Base-by-base conservation (phyloP, 352 stramenopile species). In the Pythium monospermum region DNA sequence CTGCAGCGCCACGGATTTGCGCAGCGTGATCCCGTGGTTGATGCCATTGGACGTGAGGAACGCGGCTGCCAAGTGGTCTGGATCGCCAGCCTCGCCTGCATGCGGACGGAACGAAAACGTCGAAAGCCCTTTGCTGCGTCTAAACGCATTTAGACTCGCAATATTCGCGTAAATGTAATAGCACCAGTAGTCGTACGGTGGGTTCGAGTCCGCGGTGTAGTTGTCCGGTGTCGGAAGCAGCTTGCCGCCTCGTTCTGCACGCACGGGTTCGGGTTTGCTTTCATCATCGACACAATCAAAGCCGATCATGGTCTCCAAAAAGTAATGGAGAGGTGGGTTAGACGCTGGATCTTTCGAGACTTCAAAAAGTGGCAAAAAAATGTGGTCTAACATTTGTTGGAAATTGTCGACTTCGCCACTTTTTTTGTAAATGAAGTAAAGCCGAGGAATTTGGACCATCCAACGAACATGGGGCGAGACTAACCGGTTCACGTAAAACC, bases 251-350 rank as follows among this genome's bases (percentile, higher is more conserved):
- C 70, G 73, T 57, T 91, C 80, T 50, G 79, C 73, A 44, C 79
- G 82, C n/a, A 93, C 66, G 8, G 74, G 71, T 55, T 98, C 96
- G 11, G 84, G 66, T 66, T 97, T 97, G 55, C 88, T 97, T 68
- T 99, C 97, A 60, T 99, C 97, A 59, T 99, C 97, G 10, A 99
- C 97, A 19, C 89, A 98, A 68, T 99, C 97, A 55, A 99, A 98
- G 36, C 95, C 97, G 35, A 99, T 90, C 66, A 99, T 83, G 1
- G 87, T 96, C 61, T 98, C 69, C 2, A 97, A 59, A 50, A 98
- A 98, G 53, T 90, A 88, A 59, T 97, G 83, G 45, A 98, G 69
- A 30, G 89, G 73, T 22, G 87, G 71, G 59, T 98, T 96, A 11
- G 73, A 95, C 8, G 93, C 82, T 27, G 96, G 97, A 59, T 98